Evolutionary conservation across 2,329 filamentous ascomycete species (phyloP).

Genomic region (Clarireedia homoeocarpa): DNA sequence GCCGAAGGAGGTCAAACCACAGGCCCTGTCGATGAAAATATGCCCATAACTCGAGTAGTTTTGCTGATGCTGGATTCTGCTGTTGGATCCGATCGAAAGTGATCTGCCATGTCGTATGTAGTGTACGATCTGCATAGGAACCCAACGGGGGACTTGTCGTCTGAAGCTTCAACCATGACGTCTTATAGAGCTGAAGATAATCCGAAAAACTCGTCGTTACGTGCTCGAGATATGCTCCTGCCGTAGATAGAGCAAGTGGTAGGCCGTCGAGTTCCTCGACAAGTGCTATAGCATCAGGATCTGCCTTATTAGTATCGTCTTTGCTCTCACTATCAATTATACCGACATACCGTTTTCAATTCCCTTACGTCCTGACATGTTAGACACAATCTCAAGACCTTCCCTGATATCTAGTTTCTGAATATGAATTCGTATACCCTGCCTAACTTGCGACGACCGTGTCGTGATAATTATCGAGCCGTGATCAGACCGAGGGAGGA

Average conservation of each 20-base stretch:
- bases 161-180: constrained; percentile 12
- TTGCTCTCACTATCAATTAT: constrained; percentile 6
- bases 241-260: constrained; percentile 6
- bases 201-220: constrained; percentile 10
- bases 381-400: constrained; percentile 19
- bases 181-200: constrained; percentile 15
- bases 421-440: background rate
- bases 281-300: constrained; percentile 11
- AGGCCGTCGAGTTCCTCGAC: constrained; percentile 9
- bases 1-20: constrained; percentile 36
- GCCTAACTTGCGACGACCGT: background rate
- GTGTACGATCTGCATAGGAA: constrained; percentile 14
- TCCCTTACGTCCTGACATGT: constrained; percentile 16
- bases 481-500: constrained; percentile 9
- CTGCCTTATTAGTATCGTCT: constrained; percentile 4
- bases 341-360: constrained; percentile 18
- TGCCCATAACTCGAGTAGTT: constrained; percentile 34
- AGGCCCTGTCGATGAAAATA: constrained; percentile 37
- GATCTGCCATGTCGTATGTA: constrained; percentile 29
- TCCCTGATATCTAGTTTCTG: constrained; percentile 12
- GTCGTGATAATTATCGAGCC: constrained; percentile 11
- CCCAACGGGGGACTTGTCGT: constrained; percentile 6
- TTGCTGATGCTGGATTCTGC: constrained; percentile 20
- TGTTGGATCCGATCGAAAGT: constrained; percentile 32
- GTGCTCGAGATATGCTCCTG: constrained; percentile 10